Percentiles rank a stretch among this genome's conserved stretches.
These are phyloP conservation scores for Fusarium musae DNA, from an alignment of 2,329 filamentous ascomycete genomes.

Conservation along the genomic window DNA sequence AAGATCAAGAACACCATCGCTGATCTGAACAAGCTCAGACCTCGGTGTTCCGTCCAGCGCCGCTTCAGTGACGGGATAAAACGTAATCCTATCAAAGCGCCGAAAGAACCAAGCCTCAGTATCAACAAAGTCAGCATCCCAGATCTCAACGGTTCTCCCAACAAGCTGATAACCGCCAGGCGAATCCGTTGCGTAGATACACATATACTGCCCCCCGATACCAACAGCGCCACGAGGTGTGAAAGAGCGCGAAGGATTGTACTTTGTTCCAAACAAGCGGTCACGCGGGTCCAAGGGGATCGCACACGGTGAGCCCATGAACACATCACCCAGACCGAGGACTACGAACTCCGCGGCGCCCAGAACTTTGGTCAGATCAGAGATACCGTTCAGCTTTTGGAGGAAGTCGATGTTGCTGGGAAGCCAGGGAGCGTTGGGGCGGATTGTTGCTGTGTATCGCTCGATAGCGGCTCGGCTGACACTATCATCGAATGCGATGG, in stretches of 20 bases:
- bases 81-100: constrained; percentile 50
- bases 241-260: constrained; percentile 52
- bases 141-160: constrained; percentile 50
- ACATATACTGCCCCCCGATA: constrained; percentile 52
- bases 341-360: constrained; percentile 51
- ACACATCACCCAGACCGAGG: constrained; percentile 54
- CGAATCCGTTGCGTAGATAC: constrained; percentile 53
- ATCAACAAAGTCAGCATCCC: constrained; percentile 40
- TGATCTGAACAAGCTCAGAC: constrained; percentile 42
- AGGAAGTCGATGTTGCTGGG: constrained; percentile 70
- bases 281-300: constrained; percentile 51
- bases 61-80: constrained; percentile 45
- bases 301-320: constrained; percentile 52
- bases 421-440: constrained; percentile 69
- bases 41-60: constrained; percentile 41
- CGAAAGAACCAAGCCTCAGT: constrained; percentile 45
- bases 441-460: constrained; percentile 70
- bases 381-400: constrained; percentile 49
- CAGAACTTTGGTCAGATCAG: constrained; percentile 43
- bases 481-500: constrained; percentile 53
- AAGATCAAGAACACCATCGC: constrained; percentile 46
- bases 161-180: constrained; percentile 54
- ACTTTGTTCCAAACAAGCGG: constrained; percentile 52
- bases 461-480: constrained; percentile 62
- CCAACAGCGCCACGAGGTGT: constrained; percentile 51